Percentiles rank a stretch among this genome's conserved stretches.
Conservation (phyloP, 768 basidiomycete genomes). For the Boletus subcaerulescens region DNA sequence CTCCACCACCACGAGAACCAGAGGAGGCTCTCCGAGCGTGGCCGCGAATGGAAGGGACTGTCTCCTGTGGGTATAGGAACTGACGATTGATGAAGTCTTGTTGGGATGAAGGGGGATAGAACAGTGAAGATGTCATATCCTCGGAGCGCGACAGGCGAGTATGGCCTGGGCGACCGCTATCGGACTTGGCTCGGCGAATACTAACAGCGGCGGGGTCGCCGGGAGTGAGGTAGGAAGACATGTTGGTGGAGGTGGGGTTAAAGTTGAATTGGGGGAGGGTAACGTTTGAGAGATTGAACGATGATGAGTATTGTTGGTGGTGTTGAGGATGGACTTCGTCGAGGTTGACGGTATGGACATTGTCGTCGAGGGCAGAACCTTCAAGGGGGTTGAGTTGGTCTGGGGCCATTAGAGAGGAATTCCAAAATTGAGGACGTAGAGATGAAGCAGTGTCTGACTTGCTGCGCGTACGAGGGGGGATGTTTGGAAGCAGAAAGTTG, state of each 20-base stretch:
- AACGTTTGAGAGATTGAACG: slow-evolving; percentile 28
- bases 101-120: slow-evolving; percentile 37
- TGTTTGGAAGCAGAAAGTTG: slow-evolving; percentile 37
- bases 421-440: slow-evolving; percentile 55
- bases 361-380: slow-evolving; percentile 39
- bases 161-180: slow-evolving; percentile 41
- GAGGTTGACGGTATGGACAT: slow-evolving; percentile 29
- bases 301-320: slow-evolving; percentile 24
- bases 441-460: slow-evolving; percentile 54
- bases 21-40: slow-evolving; percentile 43
- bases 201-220: slow-evolving; percentile 24
- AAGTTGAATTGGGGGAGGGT: slow-evolving; percentile 35
- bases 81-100: slow-evolving; percentile 43
- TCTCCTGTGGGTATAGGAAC: slow-evolving; percentile 41
- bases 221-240: slow-evolving; percentile 40
- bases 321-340: slow-evolving; percentile 28
- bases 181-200: slow-evolving; percentile 53
- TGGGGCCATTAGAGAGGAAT: slow-evolving; percentile 37
- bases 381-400: slow-evolving; percentile 35
- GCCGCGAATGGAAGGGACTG: slow-evolving; percentile 36
- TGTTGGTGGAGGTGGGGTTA: slow-evolving; percentile 31
- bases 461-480: slow-evolving; percentile 48
- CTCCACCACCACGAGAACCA: slow-evolving; percentile 35
- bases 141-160: slow-evolving; percentile 60
- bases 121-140: slow-evolving; percentile 42